phyloP scores from a whole-genome alignment of 2,329 filamentous ascomycete species.

The Botryotinia calthae region DNA sequence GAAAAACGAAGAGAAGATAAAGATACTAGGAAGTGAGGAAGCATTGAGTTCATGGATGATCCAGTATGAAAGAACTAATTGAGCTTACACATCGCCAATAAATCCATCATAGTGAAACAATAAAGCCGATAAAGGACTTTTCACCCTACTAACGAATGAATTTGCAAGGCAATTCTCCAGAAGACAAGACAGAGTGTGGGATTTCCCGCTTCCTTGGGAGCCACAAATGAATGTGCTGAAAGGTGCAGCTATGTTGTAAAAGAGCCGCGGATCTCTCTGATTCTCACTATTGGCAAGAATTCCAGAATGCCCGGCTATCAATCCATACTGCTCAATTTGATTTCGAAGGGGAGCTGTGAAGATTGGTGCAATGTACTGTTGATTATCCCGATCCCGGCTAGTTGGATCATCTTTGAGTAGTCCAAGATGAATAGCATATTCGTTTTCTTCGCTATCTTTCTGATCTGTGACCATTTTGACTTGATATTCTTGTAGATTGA shows the following conservation, averaged over 20 bases:
- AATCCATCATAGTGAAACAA: conserved; percentile 53
- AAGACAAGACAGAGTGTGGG: conserved; percentile 57
- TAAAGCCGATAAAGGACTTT: conserved; percentile 49
- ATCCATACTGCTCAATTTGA: neutral
- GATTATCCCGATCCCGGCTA: neutral
- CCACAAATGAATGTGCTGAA: conserved; percentile 62
- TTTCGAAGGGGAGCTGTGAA: neutral
- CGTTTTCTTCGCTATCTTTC: neutral
- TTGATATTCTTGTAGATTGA: neutral
- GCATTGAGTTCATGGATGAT: neutral
- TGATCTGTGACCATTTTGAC: neutral
- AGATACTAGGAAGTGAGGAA: neutral
- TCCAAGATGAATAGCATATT: neutral
- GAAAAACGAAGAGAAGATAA: neutral
- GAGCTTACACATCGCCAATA: neutral
- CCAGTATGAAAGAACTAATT: neutral
- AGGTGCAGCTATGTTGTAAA: conserved; percentile 54
- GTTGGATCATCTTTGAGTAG: neutral
- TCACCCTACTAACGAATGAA: conserved; percentile 43
- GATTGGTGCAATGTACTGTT: neutral
- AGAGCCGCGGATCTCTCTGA: conserved; percentile 38
- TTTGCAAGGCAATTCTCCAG: conserved; percentile 48
- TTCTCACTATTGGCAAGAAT: neutral
- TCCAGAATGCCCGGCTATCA: neutral
- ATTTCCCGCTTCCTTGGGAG: conserved; percentile 61